Evolutionary conservation across 1,284 basidiomycete species (phyloP).

Genomic region (Ustilago crameri): DNA sequence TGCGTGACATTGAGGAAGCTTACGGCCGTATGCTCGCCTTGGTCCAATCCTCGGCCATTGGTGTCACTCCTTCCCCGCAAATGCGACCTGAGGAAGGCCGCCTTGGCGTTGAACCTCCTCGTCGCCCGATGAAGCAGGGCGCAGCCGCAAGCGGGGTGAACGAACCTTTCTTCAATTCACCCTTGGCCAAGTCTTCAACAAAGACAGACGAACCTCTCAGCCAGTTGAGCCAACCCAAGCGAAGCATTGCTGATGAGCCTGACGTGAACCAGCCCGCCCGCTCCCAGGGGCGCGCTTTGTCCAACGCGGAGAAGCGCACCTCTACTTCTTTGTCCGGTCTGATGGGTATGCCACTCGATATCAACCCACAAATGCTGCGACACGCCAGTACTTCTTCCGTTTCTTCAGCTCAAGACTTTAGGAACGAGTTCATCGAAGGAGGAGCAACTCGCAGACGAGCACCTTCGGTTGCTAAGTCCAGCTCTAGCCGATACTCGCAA

Average conservation of each 20-base stretch:
- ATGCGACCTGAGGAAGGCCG: slow-evolving; percentile 34
- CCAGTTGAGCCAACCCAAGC: slow-evolving; percentile 14
- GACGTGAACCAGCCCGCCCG: slow-evolving; percentile 7
- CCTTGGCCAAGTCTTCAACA: slow-evolving; percentile 41
- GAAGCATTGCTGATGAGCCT: slow-evolving; percentile 16
- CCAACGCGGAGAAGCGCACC: slow-evolving; percentile 22
- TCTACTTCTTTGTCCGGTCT: slow-evolving; percentile 46
- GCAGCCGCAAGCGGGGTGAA: background rate
- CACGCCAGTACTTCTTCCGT: slow-evolving; percentile 35
- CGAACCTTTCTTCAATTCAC: slow-evolving; percentile 30
- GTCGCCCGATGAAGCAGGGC: slow-evolving; percentile 26
- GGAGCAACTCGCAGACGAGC: slow-evolving; percentile 20
- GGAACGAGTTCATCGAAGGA: slow-evolving; percentile 11
- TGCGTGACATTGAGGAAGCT: slow-evolving; percentile 50
- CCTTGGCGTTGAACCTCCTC: slow-evolving; percentile 31
- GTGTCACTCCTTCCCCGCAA: slow-evolving; percentile 49
- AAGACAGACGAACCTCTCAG: slow-evolving; percentile 41
- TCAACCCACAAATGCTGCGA: slow-evolving; percentile 39
- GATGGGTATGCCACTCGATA: slow-evolving; percentile 50
- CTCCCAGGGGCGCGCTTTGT: slow-evolving; percentile 9
- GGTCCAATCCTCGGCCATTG: slow-evolving; percentile 46
- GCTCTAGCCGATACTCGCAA: slow-evolving; percentile 42
- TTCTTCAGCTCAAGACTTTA: slow-evolving; percentile 19
- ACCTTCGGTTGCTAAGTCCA: slow-evolving; percentile 40
- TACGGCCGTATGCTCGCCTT: slow-evolving; percentile 55